Base-by-base conservation (phyloP, 768 basidiomycete genomes). In the Kwoniella bestiolae region DNA sequence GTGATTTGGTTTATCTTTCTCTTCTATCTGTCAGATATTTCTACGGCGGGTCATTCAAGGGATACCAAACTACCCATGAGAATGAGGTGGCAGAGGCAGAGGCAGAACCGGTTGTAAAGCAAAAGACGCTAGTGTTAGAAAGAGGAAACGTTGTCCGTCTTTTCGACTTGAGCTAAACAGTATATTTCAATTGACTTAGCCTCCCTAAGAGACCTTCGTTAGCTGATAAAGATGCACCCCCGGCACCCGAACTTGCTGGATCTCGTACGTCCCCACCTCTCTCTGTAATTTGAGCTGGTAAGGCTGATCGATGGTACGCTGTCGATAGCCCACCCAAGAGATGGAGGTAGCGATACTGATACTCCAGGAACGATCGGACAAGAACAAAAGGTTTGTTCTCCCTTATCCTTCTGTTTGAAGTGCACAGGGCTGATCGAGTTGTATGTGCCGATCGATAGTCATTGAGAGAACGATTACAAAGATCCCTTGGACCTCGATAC, bases 401-500 rank as follows among this genome's bases (percentile, higher is more conserved):
- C 31, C 53, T 47, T 18, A 18, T 16, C 52, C 14, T 52, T 55
- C 49, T n/a, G 50, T 47, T n/a, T n/a, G n/a, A n/a, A n/a, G n/a
- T n/a, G n/a, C n/a, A n/a, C 25, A 7, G 16, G n/a, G 65, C 49
- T 64, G 41, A 57, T 66, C 28, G 56, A 46, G 56, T 16, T 49
- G 5, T 35, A n/a, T 49, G 5, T 35, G 9, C 31, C 49, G 41
- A 11, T 58, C n/a, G 12, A 5, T 63, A 79, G 70, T 61, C 74
- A 26, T 63, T 80, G 18, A 86, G 91, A 56, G 86, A 90, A 74
- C 84, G 87, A 31, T 83, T 96, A 29, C 83, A 84, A 29, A 84
- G 87, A 66, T 82, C 82, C 62, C 83, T 94, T 32, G 91, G 91
- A 1, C 72, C 82, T 3, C 83, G 88, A 34, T 98, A 94, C 79